Conservation (phyloP, 352 stramenopile genomes). For the Phytophthora meadii region DNA sequence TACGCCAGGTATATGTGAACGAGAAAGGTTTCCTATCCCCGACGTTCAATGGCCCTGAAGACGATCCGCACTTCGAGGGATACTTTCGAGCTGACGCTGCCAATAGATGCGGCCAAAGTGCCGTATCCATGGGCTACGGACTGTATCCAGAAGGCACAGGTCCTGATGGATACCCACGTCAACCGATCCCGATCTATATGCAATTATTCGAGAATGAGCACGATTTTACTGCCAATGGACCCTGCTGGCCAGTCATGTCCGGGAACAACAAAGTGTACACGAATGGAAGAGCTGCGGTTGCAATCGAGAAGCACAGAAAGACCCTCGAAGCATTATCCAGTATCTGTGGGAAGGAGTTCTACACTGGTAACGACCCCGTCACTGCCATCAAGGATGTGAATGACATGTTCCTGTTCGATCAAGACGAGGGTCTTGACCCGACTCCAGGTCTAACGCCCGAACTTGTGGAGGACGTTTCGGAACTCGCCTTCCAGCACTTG, state of each 20-base stretch:
- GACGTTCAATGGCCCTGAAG: constrained; percentile 67
- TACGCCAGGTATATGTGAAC: constrained; percentile 75
- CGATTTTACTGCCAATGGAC: constrained; percentile 77
- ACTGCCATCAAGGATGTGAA: constrained; percentile 76
- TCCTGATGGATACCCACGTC: constrained; percentile 57
- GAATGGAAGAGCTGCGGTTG: constrained; percentile 37
- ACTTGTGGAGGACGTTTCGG: constrained; percentile 51
- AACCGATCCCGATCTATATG: constrained; percentile 83
- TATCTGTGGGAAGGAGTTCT: constrained; percentile 66
- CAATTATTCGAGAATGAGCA: constrained; percentile 82
- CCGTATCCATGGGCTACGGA: constrained; percentile 70
- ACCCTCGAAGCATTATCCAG: constrained; percentile 43
- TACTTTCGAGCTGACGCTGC: constrained; percentile 80
- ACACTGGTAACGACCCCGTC: constrained; percentile 49
- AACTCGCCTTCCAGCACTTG: constrained; percentile 75
- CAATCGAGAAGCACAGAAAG: constrained; percentile 52
- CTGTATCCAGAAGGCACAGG: constrained; percentile 76
- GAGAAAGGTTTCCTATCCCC: constrained; percentile 68
- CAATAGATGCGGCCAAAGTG: constrained; percentile 74
- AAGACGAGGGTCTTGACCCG: constrained; percentile 58
- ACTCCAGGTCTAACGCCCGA: constrained; percentile 57
- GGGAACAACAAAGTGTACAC: constrained; percentile 59
- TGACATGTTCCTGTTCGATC: constrained; percentile 80
- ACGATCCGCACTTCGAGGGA: constrained; percentile 67
- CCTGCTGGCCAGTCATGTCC: constrained; percentile 69